These are phyloP conservation scores for Puccinia horiana DNA, from an alignment of 1,284 basidiomycete species.

Conservation along the genomic window DNA sequence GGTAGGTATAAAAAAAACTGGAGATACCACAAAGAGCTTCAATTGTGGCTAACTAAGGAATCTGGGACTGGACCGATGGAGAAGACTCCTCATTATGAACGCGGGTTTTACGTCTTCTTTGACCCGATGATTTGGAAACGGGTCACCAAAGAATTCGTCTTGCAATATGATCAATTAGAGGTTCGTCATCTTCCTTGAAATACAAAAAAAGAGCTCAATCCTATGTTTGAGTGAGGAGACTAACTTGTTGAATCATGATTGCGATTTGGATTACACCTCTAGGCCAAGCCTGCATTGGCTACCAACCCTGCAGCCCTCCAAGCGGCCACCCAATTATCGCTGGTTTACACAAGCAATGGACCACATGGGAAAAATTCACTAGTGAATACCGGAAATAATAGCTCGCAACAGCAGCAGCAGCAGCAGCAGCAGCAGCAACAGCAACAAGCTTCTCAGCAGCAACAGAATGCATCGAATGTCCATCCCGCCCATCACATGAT, in stretches of 20 bases:
- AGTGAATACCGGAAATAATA: neutral
- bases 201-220: neutral
- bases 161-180: conserved; percentile 80
- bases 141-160: conserved; percentile 70
- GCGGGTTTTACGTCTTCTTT: conserved; percentile 87
- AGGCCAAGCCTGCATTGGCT: conserved; percentile 48
- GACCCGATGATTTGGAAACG: conserved; percentile 86
- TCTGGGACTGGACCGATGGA: conserved; percentile 76
- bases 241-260: neutral
- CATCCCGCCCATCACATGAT: conserved; percentile 10
- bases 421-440: conserved; percentile 15
- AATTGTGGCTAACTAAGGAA: conserved; percentile 94
- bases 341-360: conserved; percentile 45
- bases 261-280: neutral
- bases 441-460: conserved; percentile 17
- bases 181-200: conserved; percentile 60
- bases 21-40: conserved; percentile 94
- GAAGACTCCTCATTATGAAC: conserved; percentile 85
- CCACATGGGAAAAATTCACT: conserved; percentile 40
- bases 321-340: conserved; percentile 35
- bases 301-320: conserved; percentile 45
- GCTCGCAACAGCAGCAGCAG: neutral
- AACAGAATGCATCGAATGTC: conserved; percentile 7
- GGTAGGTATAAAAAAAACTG: conserved; percentile 78
- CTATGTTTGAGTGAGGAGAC: neutral